Evolutionary conservation across 1,284 basidiomycete species (phyloP), one percentile per base, ranked within the genome.

Genomic region (Leccinum glutinopallens): DNA sequence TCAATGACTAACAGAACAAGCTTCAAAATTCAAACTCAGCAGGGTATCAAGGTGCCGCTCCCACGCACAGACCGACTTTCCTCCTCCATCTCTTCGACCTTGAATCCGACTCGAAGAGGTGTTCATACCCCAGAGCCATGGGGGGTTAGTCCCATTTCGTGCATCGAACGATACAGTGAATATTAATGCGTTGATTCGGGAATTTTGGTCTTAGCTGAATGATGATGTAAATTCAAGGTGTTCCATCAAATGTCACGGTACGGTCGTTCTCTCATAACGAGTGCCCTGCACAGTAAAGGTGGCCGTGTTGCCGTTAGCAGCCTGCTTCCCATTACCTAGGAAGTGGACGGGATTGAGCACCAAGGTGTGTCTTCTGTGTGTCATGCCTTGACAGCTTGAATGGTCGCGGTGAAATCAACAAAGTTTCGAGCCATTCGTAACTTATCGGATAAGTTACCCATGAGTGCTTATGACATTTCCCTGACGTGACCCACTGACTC

Each of bases 41-140:
- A 78, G 67, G 69, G 73, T 65, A 66, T 65, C 58, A 66, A 63
- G 12, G 8, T 61, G 29, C 17, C 56, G 8, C 78, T 84, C 83
- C 76, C 82, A 82, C 82, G 83, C 83, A 83, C 81, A 66, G 81
- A 76, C 81, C 71, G 69, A 13, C 41, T n/a, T 33, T n/a, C 9
- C 9, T n/a, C 53, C 8, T 51, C 19, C 49, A 51, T 13, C 35
- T 22, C n/a, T 15, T 53, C 51, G 51, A 53, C 13, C 22, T 49
- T 49, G 43, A 10, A 53, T 13, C 22, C 51, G 25, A 53, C 51
- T 25, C 15, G 25, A 25, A 32, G n/a, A 29, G 3, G 13, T 46
- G n/a, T 19, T 46, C n/a, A 3, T 19, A 19, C 6, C 5, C 17
- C 3, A 43, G 43, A 10, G n/a, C 43, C 46, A 22, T 49, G 46